Percentiles rank a stretch among this genome's conserved stretches.
Conservation (phyloP, 2,329 filamentous ascomycete species). For the Mycogone perniciosa region DNA sequence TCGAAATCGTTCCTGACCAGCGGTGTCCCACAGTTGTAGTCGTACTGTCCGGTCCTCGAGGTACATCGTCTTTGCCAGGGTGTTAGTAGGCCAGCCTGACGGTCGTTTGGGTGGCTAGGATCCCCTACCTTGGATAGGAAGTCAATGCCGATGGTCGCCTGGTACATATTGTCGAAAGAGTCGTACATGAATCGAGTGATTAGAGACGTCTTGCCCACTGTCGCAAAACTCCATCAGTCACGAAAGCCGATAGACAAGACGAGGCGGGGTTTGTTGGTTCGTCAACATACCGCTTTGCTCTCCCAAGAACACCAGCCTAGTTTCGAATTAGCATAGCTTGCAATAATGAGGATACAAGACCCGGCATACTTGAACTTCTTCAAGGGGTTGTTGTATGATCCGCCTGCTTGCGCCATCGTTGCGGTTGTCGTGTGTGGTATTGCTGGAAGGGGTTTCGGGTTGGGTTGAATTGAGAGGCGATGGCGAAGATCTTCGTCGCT, state of each 20-base stretch:
- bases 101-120: neutral
- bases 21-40: constrained; percentile 97
- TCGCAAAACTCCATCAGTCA: constrained; percentile 21
- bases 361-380: constrained; percentile 95
- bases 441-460: neutral
- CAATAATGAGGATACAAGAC: neutral
- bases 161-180: constrained; percentile 99
- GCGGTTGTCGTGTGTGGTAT: constrained; percentile 1
- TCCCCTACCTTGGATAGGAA: constrained; percentile 87
- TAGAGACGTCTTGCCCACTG: constrained; percentile 96
- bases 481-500: constrained; percentile 1
- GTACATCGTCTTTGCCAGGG: constrained; percentile 73
- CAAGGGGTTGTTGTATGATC: constrained; percentile 95
- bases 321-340: constrained; percentile 7
- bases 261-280: constrained; percentile 3
- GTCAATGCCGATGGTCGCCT: constrained; percentile 98
- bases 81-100: constrained; percentile 1
- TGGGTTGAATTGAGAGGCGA: constrained; percentile 1
- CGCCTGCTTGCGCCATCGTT: constrained; percentile 74
- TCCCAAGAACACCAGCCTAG: constrained; percentile 89
- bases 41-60: constrained; percentile 96
- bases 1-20: constrained; percentile 94
- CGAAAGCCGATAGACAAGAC: constrained; percentile 2
- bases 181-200: constrained; percentile 99
- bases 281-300: constrained; percentile 85